Evolutionary conservation across 139 green algal species (phyloP).

Genomic region (Haematococcus sp.): DNA sequence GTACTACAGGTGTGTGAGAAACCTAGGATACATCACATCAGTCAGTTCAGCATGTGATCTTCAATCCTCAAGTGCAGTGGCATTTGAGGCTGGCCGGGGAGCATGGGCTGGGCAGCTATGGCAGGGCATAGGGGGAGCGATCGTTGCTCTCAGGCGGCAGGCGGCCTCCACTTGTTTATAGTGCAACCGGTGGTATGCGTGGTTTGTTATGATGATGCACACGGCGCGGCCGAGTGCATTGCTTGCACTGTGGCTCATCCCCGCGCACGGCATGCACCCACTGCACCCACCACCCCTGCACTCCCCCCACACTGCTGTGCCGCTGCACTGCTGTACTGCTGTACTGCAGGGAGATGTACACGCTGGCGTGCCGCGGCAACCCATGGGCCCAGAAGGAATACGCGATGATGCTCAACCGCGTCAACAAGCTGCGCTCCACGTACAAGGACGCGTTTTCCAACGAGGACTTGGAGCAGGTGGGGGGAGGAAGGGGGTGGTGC

Average conservation of each 20-base stretch:
- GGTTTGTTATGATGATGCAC: too few relatives aligned
- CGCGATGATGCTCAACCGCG: constrained; percentile 32
- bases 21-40: too few relatives aligned
- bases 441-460: constrained; percentile 21
- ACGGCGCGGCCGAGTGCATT: too few relatives aligned
- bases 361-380: constrained; percentile 35
- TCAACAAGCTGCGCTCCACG: background rate
- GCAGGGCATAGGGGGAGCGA: too few relatives aligned
- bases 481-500: background rate
- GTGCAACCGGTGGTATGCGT: too few relatives aligned
- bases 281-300: background rate
- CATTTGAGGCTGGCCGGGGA: background rate
- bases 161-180: too few relatives aligned
- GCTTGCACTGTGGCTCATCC: too few relatives aligned
- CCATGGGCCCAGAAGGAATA: constrained; percentile 53
- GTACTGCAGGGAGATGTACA: constrained; percentile 43
- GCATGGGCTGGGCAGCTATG: too few relatives aligned
- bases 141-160: too few relatives aligned
- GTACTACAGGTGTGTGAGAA: constrained; percentile 16
- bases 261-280: too few relatives aligned
- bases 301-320: background rate
- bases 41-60: too few relatives aligned
- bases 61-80: too few relatives aligned
- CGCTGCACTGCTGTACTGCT: background rate
- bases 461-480: constrained; percentile 20